Evolutionary conservation across 2,329 filamentous ascomycete genomes (phyloP), one percentile per base, ranked within the genome.

Genomic region (Cladosporium oxysporum): DNA sequence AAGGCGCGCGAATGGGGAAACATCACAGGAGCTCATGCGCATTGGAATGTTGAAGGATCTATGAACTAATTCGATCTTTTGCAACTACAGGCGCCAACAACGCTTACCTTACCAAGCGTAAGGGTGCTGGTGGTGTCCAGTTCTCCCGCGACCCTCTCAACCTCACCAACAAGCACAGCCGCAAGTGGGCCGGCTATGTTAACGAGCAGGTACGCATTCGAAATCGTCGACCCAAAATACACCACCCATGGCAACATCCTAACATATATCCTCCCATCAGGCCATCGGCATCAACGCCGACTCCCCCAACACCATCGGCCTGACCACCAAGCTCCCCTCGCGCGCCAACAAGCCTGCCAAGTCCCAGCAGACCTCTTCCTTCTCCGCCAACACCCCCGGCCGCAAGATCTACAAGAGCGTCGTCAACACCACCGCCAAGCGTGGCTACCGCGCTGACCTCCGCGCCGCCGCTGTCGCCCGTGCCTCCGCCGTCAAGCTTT

Each of bases 131-230:
- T 78, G 91, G 91, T 80, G 85, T 91, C 75, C 91, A 91, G 83
- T 93, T 99, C 87, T 98, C 94, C 75, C 91, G 91, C 76, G 94
- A 98, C 80, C 92, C 93, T 76, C 84, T 97, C 74, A 99, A 98
- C 88, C 83, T 98, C 82, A 86, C 84, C 81, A 98, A 97, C 90
- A 85, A 90, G 83, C 90, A 96, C 86, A 89, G 87, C 76, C 91
- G 92, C 85, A 98, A 96, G 92, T 88, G 97, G 83, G 91, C 91
- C 76, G 95, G 95, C 78, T 96, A 93, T 83, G 88, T 92, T 82
- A 97, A 96, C 86, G 87, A 90, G 81, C 95, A 97, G 91, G 92
- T 95, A 90, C 76, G 70, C 14, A 41, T 18, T 10, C 33, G 33
- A 47, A 26, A 28, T n/a, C 23, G 16, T 26, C 49, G 41, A 60